Evolutionary conservation across 2,329 filamentous ascomycete genomes (phyloP), one percentile per base, ranked within the genome.

Genomic region (Fusarium sp.): DNA sequence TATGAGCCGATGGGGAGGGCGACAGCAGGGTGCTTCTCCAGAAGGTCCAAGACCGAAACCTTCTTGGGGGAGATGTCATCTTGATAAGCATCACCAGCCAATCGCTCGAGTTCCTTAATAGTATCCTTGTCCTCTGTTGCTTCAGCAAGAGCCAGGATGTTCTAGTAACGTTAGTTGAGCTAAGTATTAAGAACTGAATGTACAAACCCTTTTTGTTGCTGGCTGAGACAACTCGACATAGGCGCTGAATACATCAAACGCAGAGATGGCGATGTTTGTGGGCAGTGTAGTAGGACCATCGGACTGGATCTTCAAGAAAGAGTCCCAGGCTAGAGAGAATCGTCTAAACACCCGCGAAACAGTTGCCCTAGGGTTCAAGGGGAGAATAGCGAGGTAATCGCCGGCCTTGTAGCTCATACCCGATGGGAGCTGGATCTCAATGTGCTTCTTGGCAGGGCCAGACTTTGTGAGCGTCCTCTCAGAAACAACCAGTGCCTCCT

Each of bases 191-290:
- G 17, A 2, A 9, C n/a, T 5, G 14, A 13, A 4, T 22, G 6
- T 8, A 67, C 81, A 72, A 77, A 84, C 86, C 56, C 89, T 87
- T 77, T 89, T 91, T 9, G 90, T 93, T 3, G 90, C 91, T 0
- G 90, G 90, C 70, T 92, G 90, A 5, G 85, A 85, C 2, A 94
- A 82, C 77, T 95, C 92, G 4, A 94, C 87, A 63, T 93, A 93
- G 1, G 88, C 88, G 3, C 87, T 84, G 6, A 94, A 82, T 0
- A 94, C 81, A 59, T 89, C 87, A 15, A 82, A 82, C 0, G 89
- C 89, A 1, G 89, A 86, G 4, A 92, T 81, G 0, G 87, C 84
- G 2, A 80, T 78, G 40, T 83, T 80, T 0, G 84, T 85, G 0
- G 89, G 89, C 15, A 91, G 80, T 1, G 81, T 81, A 0, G 84